Evolutionary conservation across 139 green algal species (phyloP).

Genomic region (Gonium pectorale): DNA sequence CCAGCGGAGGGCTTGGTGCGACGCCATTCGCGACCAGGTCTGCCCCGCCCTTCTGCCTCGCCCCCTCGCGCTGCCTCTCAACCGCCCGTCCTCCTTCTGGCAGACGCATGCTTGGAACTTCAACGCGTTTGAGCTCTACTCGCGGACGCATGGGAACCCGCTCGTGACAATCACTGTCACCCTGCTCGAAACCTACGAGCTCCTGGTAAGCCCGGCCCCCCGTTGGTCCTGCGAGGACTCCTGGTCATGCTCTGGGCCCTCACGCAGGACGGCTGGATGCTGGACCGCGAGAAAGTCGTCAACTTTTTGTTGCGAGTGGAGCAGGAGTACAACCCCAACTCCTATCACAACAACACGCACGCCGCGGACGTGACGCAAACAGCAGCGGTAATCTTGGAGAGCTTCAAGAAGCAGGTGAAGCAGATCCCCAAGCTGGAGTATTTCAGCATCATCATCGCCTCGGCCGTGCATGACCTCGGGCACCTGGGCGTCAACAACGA

Average conservation of each 20-base stretch:
- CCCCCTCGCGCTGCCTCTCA: no score
- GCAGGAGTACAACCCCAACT: slow-evolving; percentile 62
- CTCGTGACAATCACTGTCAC: slow-evolving; percentile 63
- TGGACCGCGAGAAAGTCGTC: slow-evolving; percentile 63
- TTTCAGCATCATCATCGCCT: slow-evolving; percentile 71
- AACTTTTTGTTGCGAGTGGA: slow-evolving; percentile 64
- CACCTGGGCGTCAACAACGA: slow-evolving; percentile 78
- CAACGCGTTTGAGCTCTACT: slow-evolving; percentile 64
- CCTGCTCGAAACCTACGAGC: slow-evolving; percentile 62
- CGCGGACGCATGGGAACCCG: slow-evolving; percentile 39
- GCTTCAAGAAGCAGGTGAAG: slow-evolving; percentile 46
- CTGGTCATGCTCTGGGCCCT: not conserved
- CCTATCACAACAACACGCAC: slow-evolving; percentile 81
- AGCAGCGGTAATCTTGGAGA: slow-evolving; percentile 64
- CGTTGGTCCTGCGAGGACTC: not conserved
- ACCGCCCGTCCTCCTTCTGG: no score
- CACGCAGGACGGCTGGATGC: slow-evolving; percentile 67
- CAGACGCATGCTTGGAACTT: slow-evolving; percentile 72
- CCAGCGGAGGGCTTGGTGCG: slow-evolving; percentile 40
- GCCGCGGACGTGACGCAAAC: slow-evolving; percentile 78
- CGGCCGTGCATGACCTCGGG: slow-evolving; percentile 74
- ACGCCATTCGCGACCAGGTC: slow-evolving; percentile 49
- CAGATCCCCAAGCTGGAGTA: slow-evolving; percentile 64
- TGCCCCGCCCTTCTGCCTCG: slow-evolving; percentile 3
- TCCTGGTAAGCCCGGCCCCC: slow-evolving; percentile 54